Base-by-base conservation (phyloP, 78 protist genomes). In the Dictyostelium purpureum region DNA sequence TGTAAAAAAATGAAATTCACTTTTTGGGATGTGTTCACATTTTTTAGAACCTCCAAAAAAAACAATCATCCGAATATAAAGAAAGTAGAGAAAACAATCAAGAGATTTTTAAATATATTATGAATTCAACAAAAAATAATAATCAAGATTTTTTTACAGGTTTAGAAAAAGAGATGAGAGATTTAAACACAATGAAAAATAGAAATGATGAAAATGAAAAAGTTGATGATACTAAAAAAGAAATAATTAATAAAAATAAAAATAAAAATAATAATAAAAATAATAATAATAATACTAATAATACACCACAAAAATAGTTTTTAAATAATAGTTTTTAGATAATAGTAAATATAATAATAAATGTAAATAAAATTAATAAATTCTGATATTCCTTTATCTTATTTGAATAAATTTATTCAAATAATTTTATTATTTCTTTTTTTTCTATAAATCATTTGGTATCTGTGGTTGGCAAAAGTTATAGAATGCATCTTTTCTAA, bases 401-500 rank as follows among this genome's bases (percentile, higher is more conserved):
- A n/a, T n/a, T n/a, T n/a, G n/a, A n/a, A n/a, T n/a, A n/a, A n/a
- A n/a, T n/a, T n/a, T n/a, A n/a, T n/a, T n/a, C n/a, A n/a, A n/a
- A n/a, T n/a, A n/a, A n/a, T 47, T 0, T 47, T 47, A 47, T 2
- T 47, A 47, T 47, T 56, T 24, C 24, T 56, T 18, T n/a, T 19
- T 26, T 7, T 10, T 59, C 69, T 66, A 89, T 28, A 89, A 77
- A 38, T 89, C 88, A 10, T 65, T 67, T 45, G 87, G 67, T 6
- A 73, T 7, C 49, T 69, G 79, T 51, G 94, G 94, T n/a, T 67
- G 18, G 52, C 94, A 89, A n/a, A 89, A 76, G 52, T 89, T 89
- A 40, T 89, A 89, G 69, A 89, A 89, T 9, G 94, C 88, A 76
- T 89, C 94, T 10, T 89, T 89, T 79, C 88, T 89, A 67, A 91